These are phyloP conservation scores for Colletotrichum navitas DNA, from an alignment of 2,329 filamentous ascomycete genomes.

Conservation along the genomic window DNA sequence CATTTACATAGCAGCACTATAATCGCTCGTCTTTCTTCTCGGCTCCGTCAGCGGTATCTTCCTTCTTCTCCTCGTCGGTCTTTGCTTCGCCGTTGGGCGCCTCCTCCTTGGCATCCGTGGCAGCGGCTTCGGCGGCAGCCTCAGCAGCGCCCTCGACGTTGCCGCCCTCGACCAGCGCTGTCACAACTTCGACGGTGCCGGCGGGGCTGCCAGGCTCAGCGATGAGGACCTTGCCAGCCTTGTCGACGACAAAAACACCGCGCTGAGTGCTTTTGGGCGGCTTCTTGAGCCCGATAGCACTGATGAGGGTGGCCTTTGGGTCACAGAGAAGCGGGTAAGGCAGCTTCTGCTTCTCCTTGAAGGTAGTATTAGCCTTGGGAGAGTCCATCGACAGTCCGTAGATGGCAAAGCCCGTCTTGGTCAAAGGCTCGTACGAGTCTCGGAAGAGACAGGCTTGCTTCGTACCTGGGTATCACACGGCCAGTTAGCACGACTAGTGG, in stretches of 20 bases:
- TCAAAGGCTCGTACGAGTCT: constrained; percentile 83
- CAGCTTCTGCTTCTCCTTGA: constrained; percentile 91
- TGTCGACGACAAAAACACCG: constrained; percentile 89
- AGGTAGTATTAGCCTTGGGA: constrained; percentile 91
- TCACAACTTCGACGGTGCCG: constrained; percentile 81
- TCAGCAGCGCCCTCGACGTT: constrained; percentile 58
- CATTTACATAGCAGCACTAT: constrained; percentile 29
- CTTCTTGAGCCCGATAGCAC: constrained; percentile 92
- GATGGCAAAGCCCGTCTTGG: constrained; percentile 83
- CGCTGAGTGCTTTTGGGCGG: constrained; percentile 81
- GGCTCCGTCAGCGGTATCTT: constrained; percentile 43
- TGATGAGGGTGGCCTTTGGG: constrained; percentile 78
- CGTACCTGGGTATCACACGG: constrained; percentile 73
- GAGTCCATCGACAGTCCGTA: constrained; percentile 92
- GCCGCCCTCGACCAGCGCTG: constrained; percentile 71
- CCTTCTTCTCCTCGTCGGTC: constrained; percentile 39
- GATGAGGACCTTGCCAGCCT: constrained; percentile 83
- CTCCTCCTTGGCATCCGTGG: constrained; percentile 46
- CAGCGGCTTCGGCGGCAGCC: constrained; percentile 45
- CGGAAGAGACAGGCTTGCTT: constrained; percentile 94
- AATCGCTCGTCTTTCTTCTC: constrained; percentile 37
- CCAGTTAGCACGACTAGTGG: constrained; percentile 16
- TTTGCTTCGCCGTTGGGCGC: constrained; percentile 48
- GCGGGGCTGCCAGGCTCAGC: constrained; percentile 81
- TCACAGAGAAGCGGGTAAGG: constrained; percentile 93